Conservation (phyloP, 306 rosid species). For the Acacia confusa region DNA sequence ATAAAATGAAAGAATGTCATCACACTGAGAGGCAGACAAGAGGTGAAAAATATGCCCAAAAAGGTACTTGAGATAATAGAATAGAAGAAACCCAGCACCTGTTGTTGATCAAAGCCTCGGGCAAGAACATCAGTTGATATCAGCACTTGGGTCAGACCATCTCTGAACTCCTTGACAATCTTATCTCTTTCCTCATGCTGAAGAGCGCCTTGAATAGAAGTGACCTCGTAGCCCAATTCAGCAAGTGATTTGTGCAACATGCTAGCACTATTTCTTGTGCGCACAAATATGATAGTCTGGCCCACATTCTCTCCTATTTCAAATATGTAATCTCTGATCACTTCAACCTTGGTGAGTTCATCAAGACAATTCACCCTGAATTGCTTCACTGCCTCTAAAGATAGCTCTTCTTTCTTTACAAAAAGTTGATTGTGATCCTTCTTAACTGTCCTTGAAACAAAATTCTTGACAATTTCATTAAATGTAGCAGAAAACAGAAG, state of each 20-base stretch:
- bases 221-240: constrained; percentile 68
- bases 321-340: constrained; percentile 65
- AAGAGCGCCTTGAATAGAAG: constrained; percentile 76
- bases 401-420: constrained; percentile 84
- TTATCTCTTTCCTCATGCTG: constrained; percentile 68
- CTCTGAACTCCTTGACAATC: constrained; percentile 79
- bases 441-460: constrained; percentile 62
- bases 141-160: constrained; percentile 76
- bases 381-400: constrained; percentile 83
- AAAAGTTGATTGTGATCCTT: constrained; percentile 69
- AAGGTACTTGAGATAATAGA: not conserved
- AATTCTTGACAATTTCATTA: constrained; percentile 73
- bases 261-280: constrained; percentile 67
- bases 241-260: constrained; percentile 59
- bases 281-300: constrained; percentile 82
- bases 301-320: constrained; percentile 89
- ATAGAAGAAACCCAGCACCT: constrained; percentile 38
- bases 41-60: not conserved
- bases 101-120: constrained; percentile 81
- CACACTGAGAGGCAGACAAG: not conserved
- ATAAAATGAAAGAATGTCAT: not conserved
- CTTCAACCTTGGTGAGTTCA: constrained; percentile 61
- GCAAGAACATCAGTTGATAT: constrained; percentile 79
- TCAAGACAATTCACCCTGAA: constrained; percentile 72
- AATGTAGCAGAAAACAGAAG: constrained; percentile 93